Evolutionary conservation across 1,139 yeast genomes (phyloP).

Genomic region (Magnusiomyces suaveolens): DNA sequence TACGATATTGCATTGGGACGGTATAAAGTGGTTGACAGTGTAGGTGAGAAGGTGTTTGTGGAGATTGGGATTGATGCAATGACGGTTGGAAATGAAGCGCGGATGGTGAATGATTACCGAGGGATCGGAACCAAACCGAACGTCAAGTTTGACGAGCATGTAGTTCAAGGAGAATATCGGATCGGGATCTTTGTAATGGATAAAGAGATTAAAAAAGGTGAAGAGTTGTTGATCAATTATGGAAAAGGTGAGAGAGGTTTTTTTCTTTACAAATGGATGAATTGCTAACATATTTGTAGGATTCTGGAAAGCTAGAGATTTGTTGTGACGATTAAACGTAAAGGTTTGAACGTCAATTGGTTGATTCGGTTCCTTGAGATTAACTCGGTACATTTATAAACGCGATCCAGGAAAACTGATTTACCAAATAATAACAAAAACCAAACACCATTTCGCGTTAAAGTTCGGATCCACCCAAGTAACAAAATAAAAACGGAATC

Average conservation of each 20-base stretch:
- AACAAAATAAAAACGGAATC: too few species aligned
- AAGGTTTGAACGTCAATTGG: too few species aligned
- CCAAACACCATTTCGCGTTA: too few species aligned
- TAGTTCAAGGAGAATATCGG: slow-evolving; percentile 20
- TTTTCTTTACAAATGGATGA: not conserved
- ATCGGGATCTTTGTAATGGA: slow-evolving; percentile 21
- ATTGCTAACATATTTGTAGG: slow-evolving; percentile 7
- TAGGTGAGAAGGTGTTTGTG: not conserved
- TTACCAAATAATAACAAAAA: too few species aligned
- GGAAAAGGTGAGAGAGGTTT: slow-evolving; percentile 18
- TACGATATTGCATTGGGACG: slow-evolving; percentile 21
- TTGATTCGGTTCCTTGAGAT: too few species aligned
- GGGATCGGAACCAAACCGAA: slow-evolving; percentile 23
- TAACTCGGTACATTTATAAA: too few species aligned
- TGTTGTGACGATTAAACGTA: not conserved
- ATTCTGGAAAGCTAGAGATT: slow-evolving; percentile 19
- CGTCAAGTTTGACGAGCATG: slow-evolving; percentile 23
- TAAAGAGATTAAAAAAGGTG: slow-evolving; percentile 18
- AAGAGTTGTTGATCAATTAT: slow-evolving; percentile 24
- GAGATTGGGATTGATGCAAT: slow-evolving; percentile 27
- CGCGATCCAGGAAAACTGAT: too few species aligned
- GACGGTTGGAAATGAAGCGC: slow-evolving; percentile 24
- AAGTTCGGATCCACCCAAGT: too few species aligned
- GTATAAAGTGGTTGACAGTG: not conserved
- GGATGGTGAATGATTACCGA: slow-evolving; percentile 28